phyloP scores from a whole-genome alignment of 2,329 filamentous ascomycete species.

The Microcera coccophila region DNA sequence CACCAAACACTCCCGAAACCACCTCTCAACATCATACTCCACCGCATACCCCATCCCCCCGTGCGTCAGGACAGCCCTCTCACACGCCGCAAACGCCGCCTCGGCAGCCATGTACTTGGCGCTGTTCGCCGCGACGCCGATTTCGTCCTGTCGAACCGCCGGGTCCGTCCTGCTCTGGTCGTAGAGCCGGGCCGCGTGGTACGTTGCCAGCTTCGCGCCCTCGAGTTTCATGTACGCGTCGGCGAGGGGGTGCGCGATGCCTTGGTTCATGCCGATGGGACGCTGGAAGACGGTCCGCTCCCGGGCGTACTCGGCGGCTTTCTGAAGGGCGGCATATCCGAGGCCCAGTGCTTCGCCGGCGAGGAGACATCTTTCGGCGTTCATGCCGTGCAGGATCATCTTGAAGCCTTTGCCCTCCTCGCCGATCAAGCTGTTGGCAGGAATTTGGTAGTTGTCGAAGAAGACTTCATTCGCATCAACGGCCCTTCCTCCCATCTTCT shows the following conservation, averaged over 20 bases:
- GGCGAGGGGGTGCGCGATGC: constrained; percentile 61
- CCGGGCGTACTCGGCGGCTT: constrained; percentile 61
- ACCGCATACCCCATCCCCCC: constrained; percentile 64
- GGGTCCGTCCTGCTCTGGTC: constrained; percentile 50
- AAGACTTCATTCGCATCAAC: constrained; percentile 87
- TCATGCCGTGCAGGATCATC: constrained; percentile 75
- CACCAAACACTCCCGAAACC: constrained; percentile 61
- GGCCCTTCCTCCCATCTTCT: constrained; percentile 80
- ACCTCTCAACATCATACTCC: constrained; percentile 63
- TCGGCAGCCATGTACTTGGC: constrained; percentile 69
- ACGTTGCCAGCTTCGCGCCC: constrained; percentile 61
- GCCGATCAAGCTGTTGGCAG: constrained; percentile 62
- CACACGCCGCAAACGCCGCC: constrained; percentile 59
- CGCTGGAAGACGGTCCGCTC: constrained; percentile 64
- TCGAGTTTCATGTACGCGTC: constrained; percentile 64
- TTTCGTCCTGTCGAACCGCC: constrained; percentile 49
- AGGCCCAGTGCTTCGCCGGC: constrained; percentile 77
- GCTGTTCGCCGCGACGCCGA: constrained; percentile 64
- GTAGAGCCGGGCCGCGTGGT: constrained; percentile 62
- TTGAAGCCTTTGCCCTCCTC: constrained; percentile 73
- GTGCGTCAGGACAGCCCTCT: constrained; percentile 55
- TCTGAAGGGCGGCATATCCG: constrained; percentile 66
- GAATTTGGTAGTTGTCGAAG: constrained; percentile 72
- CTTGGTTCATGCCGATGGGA: constrained; percentile 64
- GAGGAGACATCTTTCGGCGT: constrained; percentile 70